Evolutionary conservation across 768 basidiomycete species (phyloP), one percentile per base, ranked within the genome.

Genomic region (Daedaleopsis nitida): DNA sequence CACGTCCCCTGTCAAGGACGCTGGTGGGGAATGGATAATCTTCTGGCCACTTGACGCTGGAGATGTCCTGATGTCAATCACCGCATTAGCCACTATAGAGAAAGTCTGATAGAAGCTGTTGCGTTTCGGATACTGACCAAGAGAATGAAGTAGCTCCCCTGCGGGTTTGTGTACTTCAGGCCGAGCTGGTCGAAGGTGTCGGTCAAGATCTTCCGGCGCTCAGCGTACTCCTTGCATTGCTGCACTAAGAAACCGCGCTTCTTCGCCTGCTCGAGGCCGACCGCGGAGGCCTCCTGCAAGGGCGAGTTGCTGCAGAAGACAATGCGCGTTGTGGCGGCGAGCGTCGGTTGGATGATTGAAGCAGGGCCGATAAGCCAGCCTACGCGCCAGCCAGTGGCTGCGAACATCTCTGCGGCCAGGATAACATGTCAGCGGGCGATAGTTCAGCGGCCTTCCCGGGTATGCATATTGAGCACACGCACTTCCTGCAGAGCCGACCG

Each of bases 231-330:
- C 16, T 74, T 69, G 12, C 83, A 72, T 68, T 98, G 94, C 6
- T 73, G 85, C 66, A 85, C 86, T 66, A 97, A 94, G 79, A 93
- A 98, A 27, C 80, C 72, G 57, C 84, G 84, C 66, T 89, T 76
- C 21, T 75, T 75, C 1, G 88, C 94, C 67, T 90, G 80, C 72
- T 97, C 96, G 17, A 98, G 80, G 21, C 94, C 96, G n/a, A 81
- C 80, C 5, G 96, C 96, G 17, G 87, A 88, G 14, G 96, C 96
- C 76, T 98, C 96, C 74, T 98, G 96, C 58, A 97, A 77, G 5
- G 96, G 96, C 3, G 94, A 94, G 75, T 96, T 97, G 56, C 88
- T 85, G 76, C 93, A 96, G 78, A 97, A 98, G 35, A 98, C 91
- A 68, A 98, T 96, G 35, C 97, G 89, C 0, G 96, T 96, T 52